A percentile compares a stretch with the other conserved stretches of the same genome.
These are phyloP conservation scores for Candida verbasci DNA, from an alignment of 805 yeast genomes.

Conservation along the genomic window DNA sequence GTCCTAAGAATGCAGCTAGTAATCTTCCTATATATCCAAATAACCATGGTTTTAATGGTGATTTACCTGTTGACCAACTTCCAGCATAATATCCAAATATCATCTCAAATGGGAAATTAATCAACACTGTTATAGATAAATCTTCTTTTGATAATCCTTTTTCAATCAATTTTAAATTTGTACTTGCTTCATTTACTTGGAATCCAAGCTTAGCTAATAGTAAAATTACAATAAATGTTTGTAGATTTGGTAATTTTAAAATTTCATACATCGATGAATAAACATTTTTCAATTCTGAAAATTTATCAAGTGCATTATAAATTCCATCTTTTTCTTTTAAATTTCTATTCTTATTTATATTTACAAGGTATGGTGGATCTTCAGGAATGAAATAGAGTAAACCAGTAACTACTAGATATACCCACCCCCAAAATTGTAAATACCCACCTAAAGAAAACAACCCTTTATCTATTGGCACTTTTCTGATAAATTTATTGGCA, in stretches of 20 bases:
- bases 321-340: conserved; percentile 23
- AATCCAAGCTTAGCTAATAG: conserved; percentile 84
- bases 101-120: conserved; percentile 95
- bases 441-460: conserved; percentile 70
- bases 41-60: conserved; percentile 85
- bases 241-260: conserved; percentile 66
- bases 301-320: conserved; percentile 10
- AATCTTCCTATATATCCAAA: conserved; percentile 81
- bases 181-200: conserved; percentile 94
- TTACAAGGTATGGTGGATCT: conserved; percentile 52
- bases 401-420: conserved; percentile 64
- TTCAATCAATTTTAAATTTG: conserved; percentile 85
- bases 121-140: conserved; percentile 83
- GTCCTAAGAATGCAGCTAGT: conserved; percentile 71
- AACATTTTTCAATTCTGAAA: conserved; percentile 43
- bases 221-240: conserved; percentile 68
- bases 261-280: conserved; percentile 66
- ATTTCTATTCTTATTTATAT: conserved; percentile 24
- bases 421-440: conserved; percentile 70
- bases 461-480: conserved; percentile 57
- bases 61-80: conserved; percentile 79
- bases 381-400: conserved; percentile 64
- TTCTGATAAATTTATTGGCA: conserved; percentile 78
- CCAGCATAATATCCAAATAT: conserved; percentile 95
- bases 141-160: conserved; percentile 93